Base-by-base conservation (phyloP, 164 flowering plant species). In the Kalanchoe fedtschenkoi region DNA sequence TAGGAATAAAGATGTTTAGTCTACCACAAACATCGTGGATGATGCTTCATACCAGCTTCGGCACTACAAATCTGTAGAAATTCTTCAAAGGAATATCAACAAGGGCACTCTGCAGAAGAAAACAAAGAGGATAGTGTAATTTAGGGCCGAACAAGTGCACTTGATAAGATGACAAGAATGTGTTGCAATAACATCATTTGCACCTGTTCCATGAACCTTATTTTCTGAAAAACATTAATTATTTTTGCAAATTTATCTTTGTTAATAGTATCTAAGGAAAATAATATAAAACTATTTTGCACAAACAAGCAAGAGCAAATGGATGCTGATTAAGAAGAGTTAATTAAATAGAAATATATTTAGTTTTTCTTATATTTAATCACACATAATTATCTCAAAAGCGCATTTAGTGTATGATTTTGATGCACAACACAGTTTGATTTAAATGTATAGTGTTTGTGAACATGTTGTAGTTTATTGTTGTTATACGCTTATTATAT, bases 81-180 rank as follows among this genome's bases (percentile, higher is more conserved):
- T 83, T 90, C 84, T 93, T 93, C 81, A 90, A 71, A 62, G 99
- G 99, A 70, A 93, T 83, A 76, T 93, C 97, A 65, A 74, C 91
- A 39, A 90, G 88, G 30, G 99, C 87, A 77, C 99, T 90, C 99
- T 93, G 97, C 69, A 38, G 70, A n/a, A 41, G 71, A 65, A 42
- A 35, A 17, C 54, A 51, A 54, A 66, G 43, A 22, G 60, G 51
- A 19, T 19, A 1, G n/a, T 42, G 46, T 13, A 19, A 15, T 19
- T 15, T 19, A 42, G n/a, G 46, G n/a, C n/a, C n/a, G 11, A 9
- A 37, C 13, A 37, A 37, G 39, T 37, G 6, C 11, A 37, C 11
- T 37, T 37, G 39, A 37, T 5, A 4, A 37, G 39, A 37, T 37
- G 39, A 37, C 39, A 37, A 37, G 39, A 37, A 2, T 37, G 11